Evolutionary conservation across 2,329 filamentous ascomycete genomes (phyloP).

Genomic region (Microdochium nivale): DNA sequence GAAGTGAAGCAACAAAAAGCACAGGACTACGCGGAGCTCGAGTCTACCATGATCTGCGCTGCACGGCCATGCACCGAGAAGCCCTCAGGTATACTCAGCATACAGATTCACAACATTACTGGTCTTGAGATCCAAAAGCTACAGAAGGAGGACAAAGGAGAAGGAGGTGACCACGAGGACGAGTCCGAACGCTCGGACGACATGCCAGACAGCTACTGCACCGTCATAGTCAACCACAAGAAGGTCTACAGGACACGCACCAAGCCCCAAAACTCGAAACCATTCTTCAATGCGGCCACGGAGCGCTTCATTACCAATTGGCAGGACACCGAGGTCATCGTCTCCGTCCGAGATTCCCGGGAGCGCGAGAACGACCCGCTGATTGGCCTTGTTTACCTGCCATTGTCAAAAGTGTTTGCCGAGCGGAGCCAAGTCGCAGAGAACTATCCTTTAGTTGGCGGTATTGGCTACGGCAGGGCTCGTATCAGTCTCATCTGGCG

Average conservation of each 20-base stretch:
- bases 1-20: slow-evolving; percentile 61
- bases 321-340: slow-evolving; percentile 56
- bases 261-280: slow-evolving; percentile 70
- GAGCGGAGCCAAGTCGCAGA: slow-evolving; percentile 56
- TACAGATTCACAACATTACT: slow-evolving; percentile 67
- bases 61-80: slow-evolving; percentile 55
- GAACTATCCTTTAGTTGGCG: slow-evolving; percentile 59
- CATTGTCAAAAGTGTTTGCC: slow-evolving; percentile 51
- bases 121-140: slow-evolving; percentile 54
- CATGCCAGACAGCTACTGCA: slow-evolving; percentile 64
- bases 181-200: slow-evolving; percentile 54
- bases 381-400: slow-evolving; percentile 62
- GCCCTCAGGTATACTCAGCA: slow-evolving; percentile 57
- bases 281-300: slow-evolving; percentile 70
- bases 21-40: slow-evolving; percentile 53
- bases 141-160: slow-evolving; percentile 43
- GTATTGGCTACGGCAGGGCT: slow-evolving; percentile 62
- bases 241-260: slow-evolving; percentile 63
- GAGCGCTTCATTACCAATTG: slow-evolving; percentile 66
- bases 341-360: slow-evolving; percentile 58
- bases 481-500: slow-evolving; percentile 67
- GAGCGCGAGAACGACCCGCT: slow-evolving; percentile 63
- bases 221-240: slow-evolving; percentile 63
- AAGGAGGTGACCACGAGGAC: slow-evolving; percentile 39
- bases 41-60: slow-evolving; percentile 59